A percentile compares a stretch with the other conserved stretches of the same genome.
Conservation (phyloP, 169 alveolate species). For the Plasmodium inui region DNA sequence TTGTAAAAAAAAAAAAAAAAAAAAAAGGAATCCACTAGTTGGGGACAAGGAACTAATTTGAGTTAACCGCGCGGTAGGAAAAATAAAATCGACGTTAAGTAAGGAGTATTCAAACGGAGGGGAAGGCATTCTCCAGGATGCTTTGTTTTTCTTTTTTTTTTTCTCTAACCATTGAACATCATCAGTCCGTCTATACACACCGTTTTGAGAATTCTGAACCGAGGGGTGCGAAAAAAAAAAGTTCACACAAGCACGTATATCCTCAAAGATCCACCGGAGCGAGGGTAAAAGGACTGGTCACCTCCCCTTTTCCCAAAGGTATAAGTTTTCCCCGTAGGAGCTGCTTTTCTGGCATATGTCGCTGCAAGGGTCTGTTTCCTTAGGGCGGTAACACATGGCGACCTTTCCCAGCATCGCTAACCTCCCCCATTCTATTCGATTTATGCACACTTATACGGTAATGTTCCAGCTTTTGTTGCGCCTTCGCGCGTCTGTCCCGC, state of each 20-base stretch:
- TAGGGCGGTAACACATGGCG: background rate
- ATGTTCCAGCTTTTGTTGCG: background rate
- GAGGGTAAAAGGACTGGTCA: background rate
- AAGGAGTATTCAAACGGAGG: no score
- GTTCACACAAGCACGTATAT: background rate
- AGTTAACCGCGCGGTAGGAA: background rate
- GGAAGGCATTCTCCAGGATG: background rate
- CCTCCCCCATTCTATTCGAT: background rate
- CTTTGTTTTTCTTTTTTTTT: background rate
- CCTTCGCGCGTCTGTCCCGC: background rate
- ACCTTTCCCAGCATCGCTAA: background rate
- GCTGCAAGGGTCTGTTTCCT: background rate
- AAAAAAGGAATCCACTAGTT: background rate
- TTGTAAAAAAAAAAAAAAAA: background rate
- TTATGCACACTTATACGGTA: background rate
- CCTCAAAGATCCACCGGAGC: background rate
- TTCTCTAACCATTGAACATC: background rate
- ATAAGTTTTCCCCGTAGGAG: background rate
- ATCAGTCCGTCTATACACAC: background rate
- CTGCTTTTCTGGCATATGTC: background rate
- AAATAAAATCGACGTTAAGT: background rate
- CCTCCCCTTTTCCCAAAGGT: background rate
- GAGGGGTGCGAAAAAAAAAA: background rate
- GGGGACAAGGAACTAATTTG: background rate
- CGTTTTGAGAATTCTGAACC: background rate